Evolutionary conservation across 805 yeast genomes (phyloP), one percentile per base, ranked within the genome.

Genomic region (Saccharomycopsis microspora): DNA sequence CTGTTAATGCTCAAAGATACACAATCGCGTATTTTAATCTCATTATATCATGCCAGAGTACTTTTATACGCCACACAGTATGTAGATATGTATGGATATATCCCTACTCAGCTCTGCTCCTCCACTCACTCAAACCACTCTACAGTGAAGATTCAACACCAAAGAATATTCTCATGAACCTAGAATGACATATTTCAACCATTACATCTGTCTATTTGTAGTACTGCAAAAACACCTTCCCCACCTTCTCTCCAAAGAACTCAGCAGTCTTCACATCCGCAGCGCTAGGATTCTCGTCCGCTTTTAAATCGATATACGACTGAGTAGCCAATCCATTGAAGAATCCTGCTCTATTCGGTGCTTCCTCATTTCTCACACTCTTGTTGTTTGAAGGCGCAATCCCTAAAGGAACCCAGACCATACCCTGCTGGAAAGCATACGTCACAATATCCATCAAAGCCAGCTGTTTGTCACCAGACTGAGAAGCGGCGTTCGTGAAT

Each of bases 321-420:
- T 44, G 48, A 32, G 51, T 40, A 7, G 40, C 50, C 39, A 50
- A 41, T 3, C 50, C 48, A 4, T 27, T 8, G 42, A 29, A 36
- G 28, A 27, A 32, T 1, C 45, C 50, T 7, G 33, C 43, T 36
- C 45, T 33, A 32, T 50, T 46, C 40, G n/a, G 28, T 4, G 53
- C 36, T 43, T 57, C 43, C 36, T 34, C 36, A 36, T 57, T 43
- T 54, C 54, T 42, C 56, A 57, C 49, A 28, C 33, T 6, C 54
- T 54, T 43, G 46, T 50, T 27, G 54, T 56, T 42, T 57, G 58
- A n/a, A 7, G 47, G 41, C 7, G 27, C 27, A 28, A 49, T 39
- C 8, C 50, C 50, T 10, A 49, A 38, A 10, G 53, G 52, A 27
- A 51, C 53, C 50, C 51, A 51, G 11, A 46, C n/a, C 42, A 51